Percentiles rank a stretch among this genome's conserved stretches.
Conservation (phyloP, 352 stramenopile species). For the Globisporangium heterothallicum region DNA sequence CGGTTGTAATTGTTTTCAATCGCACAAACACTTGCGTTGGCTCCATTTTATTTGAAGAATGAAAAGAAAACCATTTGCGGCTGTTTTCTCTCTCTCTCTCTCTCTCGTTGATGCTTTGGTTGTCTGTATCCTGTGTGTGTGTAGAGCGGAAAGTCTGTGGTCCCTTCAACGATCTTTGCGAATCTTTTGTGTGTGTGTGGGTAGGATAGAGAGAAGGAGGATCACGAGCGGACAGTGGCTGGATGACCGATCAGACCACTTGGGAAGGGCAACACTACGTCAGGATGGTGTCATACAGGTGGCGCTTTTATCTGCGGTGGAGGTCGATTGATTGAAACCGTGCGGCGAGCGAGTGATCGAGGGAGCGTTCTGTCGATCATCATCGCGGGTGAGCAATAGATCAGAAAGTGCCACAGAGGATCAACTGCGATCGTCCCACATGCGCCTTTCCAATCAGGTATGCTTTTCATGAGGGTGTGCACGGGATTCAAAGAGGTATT, state of each 20-base stretch:
- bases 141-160: too few species aligned
- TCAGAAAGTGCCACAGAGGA: too few species aligned
- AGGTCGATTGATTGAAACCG: not conserved
- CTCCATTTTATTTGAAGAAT: not conserved
- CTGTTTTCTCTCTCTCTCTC: not conserved
- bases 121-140: not conserved
- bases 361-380: too few species aligned
- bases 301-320: slow-evolving; percentile 8
- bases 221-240: slow-evolving; percentile 3
- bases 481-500: too few species aligned
- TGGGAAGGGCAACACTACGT: slow-evolving; percentile 8
- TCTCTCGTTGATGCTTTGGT: not conserved
- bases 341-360: not conserved
- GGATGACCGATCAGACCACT: slow-evolving; percentile 4
- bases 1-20: too few species aligned
- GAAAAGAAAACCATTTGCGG: not conserved
- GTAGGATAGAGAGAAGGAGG: too few species aligned
- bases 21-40: too few species aligned
- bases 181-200: slow-evolving; percentile 1
- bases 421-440: too few species aligned
- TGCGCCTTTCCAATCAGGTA: too few species aligned
- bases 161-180: not conserved
- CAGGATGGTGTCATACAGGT: slow-evolving; percentile 8
- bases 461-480: too few species aligned
- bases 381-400: too few species aligned